Evolutionary conservation across 2,329 filamentous ascomycete species (phyloP).

Genomic region (Mycosphaerella sp.): DNA sequence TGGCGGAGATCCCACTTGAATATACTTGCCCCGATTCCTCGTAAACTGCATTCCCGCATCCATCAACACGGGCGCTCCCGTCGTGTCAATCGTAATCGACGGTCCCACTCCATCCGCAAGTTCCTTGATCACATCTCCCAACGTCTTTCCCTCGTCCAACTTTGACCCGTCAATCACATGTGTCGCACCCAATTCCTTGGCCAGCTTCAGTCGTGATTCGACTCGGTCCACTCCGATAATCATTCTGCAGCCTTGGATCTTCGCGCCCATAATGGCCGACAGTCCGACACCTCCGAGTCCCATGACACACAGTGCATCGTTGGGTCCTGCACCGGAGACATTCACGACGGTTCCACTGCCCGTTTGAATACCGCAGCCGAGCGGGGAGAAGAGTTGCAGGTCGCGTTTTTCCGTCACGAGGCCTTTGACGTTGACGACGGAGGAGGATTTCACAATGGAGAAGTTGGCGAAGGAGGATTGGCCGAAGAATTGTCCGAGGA

Average conservation of each 20-base stretch:
- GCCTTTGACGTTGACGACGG: constrained; percentile 39
- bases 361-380: constrained; percentile 45
- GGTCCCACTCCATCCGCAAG: constrained; percentile 38
- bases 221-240: constrained; percentile 42
- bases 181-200: constrained; percentile 39
- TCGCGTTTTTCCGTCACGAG: constrained; percentile 36
- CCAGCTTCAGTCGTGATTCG: constrained; percentile 34
- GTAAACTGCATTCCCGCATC: constrained; percentile 40
- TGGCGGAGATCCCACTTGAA: constrained; percentile 47
- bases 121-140: constrained; percentile 35
- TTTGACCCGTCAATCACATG: constrained; percentile 35
- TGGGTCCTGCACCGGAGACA: constrained; percentile 34
- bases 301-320: constrained; percentile 39
- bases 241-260: constrained; percentile 36
- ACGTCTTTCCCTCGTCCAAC: constrained; percentile 29
- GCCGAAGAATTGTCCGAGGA: constrained; percentile 44
- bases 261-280: constrained; percentile 45
- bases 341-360: constrained; percentile 40
- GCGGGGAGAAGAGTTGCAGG: constrained; percentile 40
- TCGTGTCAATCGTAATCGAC: constrained; percentile 47
- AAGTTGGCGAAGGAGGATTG: constrained; percentile 42
- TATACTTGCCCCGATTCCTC: constrained; percentile 42
- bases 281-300: constrained; percentile 45
- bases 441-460: constrained; percentile 37
- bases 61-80: constrained; percentile 41